These are phyloP conservation scores for Butyriboletus loyo DNA, from an alignment of 768 basidiomycete genomes.

Conservation along the genomic window DNA sequence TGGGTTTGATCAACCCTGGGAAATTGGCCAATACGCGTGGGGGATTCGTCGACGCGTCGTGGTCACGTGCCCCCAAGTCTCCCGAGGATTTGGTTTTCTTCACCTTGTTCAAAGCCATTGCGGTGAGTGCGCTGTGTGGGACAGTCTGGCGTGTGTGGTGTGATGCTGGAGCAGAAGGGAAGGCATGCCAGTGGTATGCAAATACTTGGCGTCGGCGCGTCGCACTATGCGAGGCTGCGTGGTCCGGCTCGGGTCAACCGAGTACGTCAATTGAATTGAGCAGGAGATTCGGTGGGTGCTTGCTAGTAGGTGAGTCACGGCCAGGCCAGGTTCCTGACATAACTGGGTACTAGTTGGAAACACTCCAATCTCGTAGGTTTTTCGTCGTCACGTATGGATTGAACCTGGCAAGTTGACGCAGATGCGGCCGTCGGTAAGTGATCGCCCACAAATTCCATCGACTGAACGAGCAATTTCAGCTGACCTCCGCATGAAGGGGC, in stretches of 20 bases:
- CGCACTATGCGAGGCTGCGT: conserved; percentile 2
- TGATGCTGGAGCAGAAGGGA: not conserved
- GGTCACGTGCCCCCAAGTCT: conserved; percentile 22
- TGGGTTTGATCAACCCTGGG: conserved; percentile 30
- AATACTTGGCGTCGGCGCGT: not conserved
- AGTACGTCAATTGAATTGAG: conserved; percentile 18
- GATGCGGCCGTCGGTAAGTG: not conserved
- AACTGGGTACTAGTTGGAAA: not conserved
- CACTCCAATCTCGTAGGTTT: not conserved
- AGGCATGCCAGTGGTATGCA: not conserved
- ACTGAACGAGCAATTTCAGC: not conserved
- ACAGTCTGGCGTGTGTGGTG: not conserved
- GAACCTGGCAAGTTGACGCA: not conserved
- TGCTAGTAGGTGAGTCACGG: no score
- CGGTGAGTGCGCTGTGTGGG: not conserved
- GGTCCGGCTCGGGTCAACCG: conserved; percentile 12
- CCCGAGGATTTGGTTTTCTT: not conserved
- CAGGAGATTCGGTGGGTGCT: no score
- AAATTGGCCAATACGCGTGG: conserved; percentile 26
- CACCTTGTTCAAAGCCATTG: conserved; percentile 11
- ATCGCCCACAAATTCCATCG: not conserved
- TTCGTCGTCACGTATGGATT: not conserved
- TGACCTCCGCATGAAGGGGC: not conserved
- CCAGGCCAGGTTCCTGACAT: not conserved
- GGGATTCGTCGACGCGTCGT: conserved; percentile 19